Base-by-base conservation (phyloP, 2,329 filamentous ascomycete genomes). In the Raffaelea ambrosiae region DNA sequence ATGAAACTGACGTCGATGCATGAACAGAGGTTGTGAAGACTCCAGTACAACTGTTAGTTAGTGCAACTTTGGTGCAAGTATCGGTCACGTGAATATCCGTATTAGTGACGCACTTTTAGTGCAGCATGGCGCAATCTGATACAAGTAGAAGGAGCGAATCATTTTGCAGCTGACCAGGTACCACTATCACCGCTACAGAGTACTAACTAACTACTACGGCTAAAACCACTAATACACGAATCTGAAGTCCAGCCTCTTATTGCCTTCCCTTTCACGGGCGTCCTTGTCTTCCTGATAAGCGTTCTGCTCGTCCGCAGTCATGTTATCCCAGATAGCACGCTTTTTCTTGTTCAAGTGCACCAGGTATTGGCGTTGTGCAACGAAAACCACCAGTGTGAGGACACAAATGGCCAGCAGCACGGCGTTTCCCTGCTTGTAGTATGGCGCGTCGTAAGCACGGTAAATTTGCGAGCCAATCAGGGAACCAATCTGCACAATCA, bases 361-460 rank as follows among this genome's bases (percentile, higher is more conserved):
- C 74, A 80, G 1, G 66, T 47, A 57, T 79, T 79, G 3, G 71
- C 68, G 1, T 63, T 48, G 46, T n/a, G 38, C 60, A 7, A 75
- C 48, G 51, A 79, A 77, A 0, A 78, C 51, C 0, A 66, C 57
- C 11, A 82, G 70, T n/a, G 74, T 72, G 22, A 72, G 63, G 1
- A 68, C 55, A 22, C 69, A 70, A 44, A 81, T 69, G 0, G 59
- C 70, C 43, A 83, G 67, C 3, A 81, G 58, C 0, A 71, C 66
- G 22, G 67, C 70, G 51, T 82, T 81, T 0, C 79, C 79, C 0
- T 66, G 64, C 3, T 66, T 63, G 50, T 82, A 80, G 8, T 70
- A 60, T 0, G 76, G 76, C 47, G 70, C 69, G 53, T 83, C 78
- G 33, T 75, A 64, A 1, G 75, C 66, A 2, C 70, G 62, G 55